phyloP scores from a whole-genome alignment of 1,284 basidiomycete genomes.

The Malassezia furfur region DNA sequence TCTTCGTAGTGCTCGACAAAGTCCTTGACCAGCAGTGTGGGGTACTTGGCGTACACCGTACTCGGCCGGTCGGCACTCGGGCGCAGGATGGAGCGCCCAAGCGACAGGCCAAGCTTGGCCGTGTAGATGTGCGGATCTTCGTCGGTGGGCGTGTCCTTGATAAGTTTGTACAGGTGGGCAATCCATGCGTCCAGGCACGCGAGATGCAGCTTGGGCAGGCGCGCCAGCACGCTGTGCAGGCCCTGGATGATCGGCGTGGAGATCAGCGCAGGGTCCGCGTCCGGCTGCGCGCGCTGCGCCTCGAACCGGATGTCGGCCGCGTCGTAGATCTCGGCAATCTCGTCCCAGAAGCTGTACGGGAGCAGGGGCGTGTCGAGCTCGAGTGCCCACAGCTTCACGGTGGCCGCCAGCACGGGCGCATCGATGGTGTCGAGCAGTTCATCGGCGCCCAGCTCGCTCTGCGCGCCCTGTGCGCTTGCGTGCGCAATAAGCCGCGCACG shows the following conservation, averaged over 20 bases:
- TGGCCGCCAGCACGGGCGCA: conserved; percentile 70
- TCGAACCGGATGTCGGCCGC: conserved; percentile 23
- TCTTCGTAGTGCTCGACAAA: conserved; percentile 65
- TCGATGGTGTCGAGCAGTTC: conserved; percentile 11
- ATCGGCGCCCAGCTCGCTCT: conserved; percentile 8
- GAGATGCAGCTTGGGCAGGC: conserved; percentile 69
- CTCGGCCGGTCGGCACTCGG: conserved; percentile 76
- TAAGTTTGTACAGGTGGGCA: conserved; percentile 62
- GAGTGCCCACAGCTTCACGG: conserved; percentile 65
- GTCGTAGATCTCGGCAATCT: conserved; percentile 34
- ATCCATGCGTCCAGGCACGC: conserved; percentile 70
- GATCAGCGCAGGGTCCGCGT: conserved; percentile 48
- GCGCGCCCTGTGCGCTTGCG: conserved; percentile 20
- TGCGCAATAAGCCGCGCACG: conserved; percentile 64
- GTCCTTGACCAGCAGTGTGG: conserved; percentile 67
- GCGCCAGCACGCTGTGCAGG: conserved; percentile 60
- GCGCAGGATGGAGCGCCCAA: conserved; percentile 73
- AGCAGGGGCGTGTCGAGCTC: conserved; percentile 37
- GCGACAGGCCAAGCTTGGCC: conserved; percentile 72
- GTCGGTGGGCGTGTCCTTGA: conserved; percentile 58
- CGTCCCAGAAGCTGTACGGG: conserved; percentile 35
- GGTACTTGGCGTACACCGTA: conserved; percentile 62
- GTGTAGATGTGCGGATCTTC: conserved; percentile 65
- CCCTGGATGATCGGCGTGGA: conserved; percentile 75
- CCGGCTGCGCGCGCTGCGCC: neutral